Evolutionary conservation across 176 grass and related monocot genomes (phyloP), one percentile per base, ranked within the genome.

Genomic region (Ensete ventricosum): DNA sequence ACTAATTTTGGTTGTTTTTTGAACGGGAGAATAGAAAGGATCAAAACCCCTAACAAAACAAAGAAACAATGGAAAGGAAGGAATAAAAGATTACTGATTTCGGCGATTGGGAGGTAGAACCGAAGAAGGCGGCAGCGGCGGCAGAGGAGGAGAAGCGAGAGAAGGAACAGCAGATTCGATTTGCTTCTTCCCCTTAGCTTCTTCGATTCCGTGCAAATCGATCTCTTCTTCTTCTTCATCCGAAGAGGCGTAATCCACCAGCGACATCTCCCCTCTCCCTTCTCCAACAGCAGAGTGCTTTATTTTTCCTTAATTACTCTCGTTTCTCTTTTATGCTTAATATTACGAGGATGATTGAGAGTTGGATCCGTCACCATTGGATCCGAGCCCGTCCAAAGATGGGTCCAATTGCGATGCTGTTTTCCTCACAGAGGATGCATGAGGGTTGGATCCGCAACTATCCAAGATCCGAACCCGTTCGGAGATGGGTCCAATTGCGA

Each of bases 171-270:
- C 34, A 20, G 48, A 50, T 51, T 70, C 67, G 16, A 19, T 70
- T 70, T n/a, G 21, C 21, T 50, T 17, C 19, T 65, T 11, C 13
- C 16, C 73, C 29, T 57, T 26, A 24, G 1, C 73, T 59, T 75
- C 54, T 55, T 5, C 73, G 4, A 14, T 13, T 65, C 26, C 23
- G 9, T 2, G 21, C 63, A 29, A 65, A 25, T 65, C 54, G 54
- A 58, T 29, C 12, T 59, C 73, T 14, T 73, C 54, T 14, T 73
- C 54, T 17, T 69, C 66, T 52, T 64, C 58, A 1, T 60, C 60
- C 2, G 75, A 77, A 22, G 75, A 12, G 20, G 60, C 75, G 20
- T 77, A 77, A 65, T 63, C 75, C 59, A 77, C 75, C 34, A 77
- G 75, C 60, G 75, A 52, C 50, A 64, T 64, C 29, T 20, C 48